Percentiles rank a stretch among this genome's conserved stretches.
phyloP scores from a whole-genome alignment of 2,329 filamentous ascomycete genomes.

The Botrytis byssoidea region DNA sequence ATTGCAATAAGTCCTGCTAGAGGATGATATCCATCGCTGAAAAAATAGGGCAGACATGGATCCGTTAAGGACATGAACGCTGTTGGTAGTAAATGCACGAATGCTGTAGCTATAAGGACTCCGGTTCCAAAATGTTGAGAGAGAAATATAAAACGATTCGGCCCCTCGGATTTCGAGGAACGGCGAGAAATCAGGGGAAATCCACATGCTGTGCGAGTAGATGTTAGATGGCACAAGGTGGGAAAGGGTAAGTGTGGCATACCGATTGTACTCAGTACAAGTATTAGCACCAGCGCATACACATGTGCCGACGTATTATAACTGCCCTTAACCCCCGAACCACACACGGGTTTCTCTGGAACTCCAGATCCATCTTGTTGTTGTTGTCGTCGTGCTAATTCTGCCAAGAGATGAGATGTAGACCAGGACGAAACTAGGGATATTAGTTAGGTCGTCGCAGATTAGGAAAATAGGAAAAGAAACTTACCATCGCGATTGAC shows the following conservation, averaged over 20 bases:
- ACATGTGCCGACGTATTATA: constrained; percentile 59
- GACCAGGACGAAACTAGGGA: constrained; percentile 21
- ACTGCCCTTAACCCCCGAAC: constrained; percentile 47
- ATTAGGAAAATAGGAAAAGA: not conserved
- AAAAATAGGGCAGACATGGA: constrained; percentile 71
- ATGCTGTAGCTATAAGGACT: constrained; percentile 82
- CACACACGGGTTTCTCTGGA: constrained; percentile 48
- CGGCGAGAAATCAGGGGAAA: constrained; percentile 39
- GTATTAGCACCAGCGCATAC: constrained; percentile 56
- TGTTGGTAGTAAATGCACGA: constrained; percentile 67
- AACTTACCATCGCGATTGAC: constrained; percentile 15
- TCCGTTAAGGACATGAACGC: constrained; percentile 60
- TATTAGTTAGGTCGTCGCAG: not conserved
- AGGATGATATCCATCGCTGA: constrained; percentile 74
- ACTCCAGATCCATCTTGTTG: constrained; percentile 34
- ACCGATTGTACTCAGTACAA: constrained; percentile 53
- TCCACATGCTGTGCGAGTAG: constrained; percentile 36
- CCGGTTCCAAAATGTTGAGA: constrained; percentile 75
- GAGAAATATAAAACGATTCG: constrained; percentile 49
- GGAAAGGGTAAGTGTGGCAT: constrained; percentile 19
- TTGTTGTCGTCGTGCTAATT: constrained; percentile 50
- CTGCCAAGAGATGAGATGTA: constrained; percentile 45
- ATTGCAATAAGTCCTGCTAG: constrained; percentile 82
- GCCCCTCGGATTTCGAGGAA: constrained; percentile 33
- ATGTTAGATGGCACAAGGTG: constrained; percentile 12